Evolutionary conservation across 441 rosid species (phyloP), one percentile per base, ranked within the genome.

Genomic region (Raphanus hybrid): DNA sequence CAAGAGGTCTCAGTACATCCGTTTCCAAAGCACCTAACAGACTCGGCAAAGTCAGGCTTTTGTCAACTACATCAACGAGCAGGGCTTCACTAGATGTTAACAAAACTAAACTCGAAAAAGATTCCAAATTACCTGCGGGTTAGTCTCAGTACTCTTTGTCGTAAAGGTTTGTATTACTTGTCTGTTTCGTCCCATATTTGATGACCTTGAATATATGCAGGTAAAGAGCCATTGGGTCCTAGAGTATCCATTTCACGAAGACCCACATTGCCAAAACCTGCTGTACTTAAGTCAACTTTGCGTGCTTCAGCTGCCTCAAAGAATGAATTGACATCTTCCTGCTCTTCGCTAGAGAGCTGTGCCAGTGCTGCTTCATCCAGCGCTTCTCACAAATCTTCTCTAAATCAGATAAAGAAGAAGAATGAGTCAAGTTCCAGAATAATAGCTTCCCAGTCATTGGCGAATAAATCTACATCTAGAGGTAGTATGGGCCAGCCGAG

Each of bases 301-400:
- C 75, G 80, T 62, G 80, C 90, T 83, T 83, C 91, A 76, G 75
- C 73, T 59, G 77, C 87, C 75, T 77, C 82, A 68, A 91, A 88
- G 81, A 79, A 73, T 8, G 90, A 87, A 78, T 69, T 85, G 82
- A 85, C 80, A 67, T 76, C 93, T 77, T 88, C 98, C 60, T 81
- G 90, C 75, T 89, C 97, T 54, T 88, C 93, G 34, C 67, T 85
- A 37, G 94, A 88, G 75, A 88, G 96, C 85, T 89, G 86, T 68
- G 88, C 85, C 70, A 90, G 92, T 79, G 81, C 86, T 79, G 81
- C 86, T 82, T 86, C 97, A 78, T 90, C 97, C 65, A 83, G 81
- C 72, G 81, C 76, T 74, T 85, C 76, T 61, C 80, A 82, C 64
- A 92, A 83, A 77, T 71, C 87, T 78, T 84, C 87, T 63, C 50